Evolutionary conservation across 331 rosid genomes (phyloP).

Genomic region (Saraca asoca): DNA sequence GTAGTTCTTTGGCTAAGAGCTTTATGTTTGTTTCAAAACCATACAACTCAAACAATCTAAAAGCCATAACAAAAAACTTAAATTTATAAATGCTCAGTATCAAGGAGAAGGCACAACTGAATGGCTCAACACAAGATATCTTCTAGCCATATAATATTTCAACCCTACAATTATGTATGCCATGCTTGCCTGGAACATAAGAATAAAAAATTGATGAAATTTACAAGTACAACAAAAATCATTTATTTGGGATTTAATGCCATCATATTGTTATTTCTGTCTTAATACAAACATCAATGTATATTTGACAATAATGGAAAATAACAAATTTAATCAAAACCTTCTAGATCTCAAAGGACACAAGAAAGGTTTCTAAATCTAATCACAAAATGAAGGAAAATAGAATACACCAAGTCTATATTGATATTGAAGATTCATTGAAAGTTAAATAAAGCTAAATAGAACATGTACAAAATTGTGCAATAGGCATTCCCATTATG

Average conservation of each 20-base stretch:
- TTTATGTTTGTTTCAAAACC: slow-evolving; percentile 55
- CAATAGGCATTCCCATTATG: background rate
- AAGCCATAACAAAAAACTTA: slow-evolving; percentile 26
- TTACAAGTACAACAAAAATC: background rate
- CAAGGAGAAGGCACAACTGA: slow-evolving; percentile 4
- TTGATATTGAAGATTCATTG: no score
- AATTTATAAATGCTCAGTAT: slow-evolving; percentile 10
- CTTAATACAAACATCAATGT: background rate
- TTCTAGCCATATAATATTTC: background rate
- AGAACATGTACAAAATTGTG: background rate
- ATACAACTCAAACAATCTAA: slow-evolving; percentile 73
- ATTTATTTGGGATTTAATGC: background rate
- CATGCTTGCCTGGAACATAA: background rate
- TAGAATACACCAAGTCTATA: background rate
- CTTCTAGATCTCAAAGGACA: background rate
- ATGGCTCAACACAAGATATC: slow-evolving; percentile 19
- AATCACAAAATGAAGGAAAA: background rate
- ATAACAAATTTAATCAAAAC: background rate
- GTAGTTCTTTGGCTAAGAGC: slow-evolving; percentile 63
- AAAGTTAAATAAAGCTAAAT: background rate
- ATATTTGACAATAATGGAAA: slow-evolving; percentile 1
- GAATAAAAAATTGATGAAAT: slow-evolving; percentile 15
- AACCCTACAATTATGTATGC: background rate
- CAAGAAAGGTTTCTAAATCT: background rate
- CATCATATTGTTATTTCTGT: background rate